Conservation (phyloP, 352 stramenopile genomes). For the Globisporangium paddicum region DNA sequence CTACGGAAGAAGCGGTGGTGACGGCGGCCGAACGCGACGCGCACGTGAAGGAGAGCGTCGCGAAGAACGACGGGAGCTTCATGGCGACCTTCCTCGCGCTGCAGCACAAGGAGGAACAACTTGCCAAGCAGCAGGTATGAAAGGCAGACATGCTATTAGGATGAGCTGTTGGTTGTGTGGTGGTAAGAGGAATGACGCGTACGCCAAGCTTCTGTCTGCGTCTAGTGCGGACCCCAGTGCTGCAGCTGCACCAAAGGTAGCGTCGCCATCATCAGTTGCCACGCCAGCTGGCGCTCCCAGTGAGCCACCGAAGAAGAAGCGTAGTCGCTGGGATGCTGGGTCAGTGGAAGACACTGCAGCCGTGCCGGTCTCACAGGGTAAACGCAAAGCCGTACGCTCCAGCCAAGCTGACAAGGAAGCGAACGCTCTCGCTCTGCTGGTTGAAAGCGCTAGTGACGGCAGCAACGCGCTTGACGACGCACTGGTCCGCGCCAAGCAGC, state of each 20-base stretch:
- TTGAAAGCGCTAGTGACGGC: neutral
- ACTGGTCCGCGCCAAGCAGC: slow-evolving; percentile 16
- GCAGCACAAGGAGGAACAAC: slow-evolving; percentile 16
- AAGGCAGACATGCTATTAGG: too few species aligned
- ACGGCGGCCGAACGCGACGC: slow-evolving; percentile 10
- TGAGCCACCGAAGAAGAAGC: slow-evolving; percentile 8
- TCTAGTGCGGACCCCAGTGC: neutral
- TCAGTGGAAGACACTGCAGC: neutral
- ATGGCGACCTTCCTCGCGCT: slow-evolving; percentile 19
- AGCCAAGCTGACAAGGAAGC: neutral
- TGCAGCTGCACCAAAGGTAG: too few species aligned
- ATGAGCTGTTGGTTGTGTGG: neutral
- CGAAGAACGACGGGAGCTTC: slow-evolving; percentile 20
- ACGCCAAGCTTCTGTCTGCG: slow-evolving; percentile 4
- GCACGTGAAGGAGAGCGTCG: slow-evolving; percentile 12
- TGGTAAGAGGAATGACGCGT: slow-evolving; percentile 1
- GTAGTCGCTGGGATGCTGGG: slow-evolving; percentile 13
- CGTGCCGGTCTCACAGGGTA: neutral
- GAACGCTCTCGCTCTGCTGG: neutral
- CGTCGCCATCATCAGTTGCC: neutral
- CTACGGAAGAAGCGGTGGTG: slow-evolving; percentile 2
- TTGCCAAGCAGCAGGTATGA: slow-evolving; percentile 12
- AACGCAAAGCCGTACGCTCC: neutral
- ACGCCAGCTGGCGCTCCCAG: neutral
- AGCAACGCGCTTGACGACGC: neutral